Base-by-base conservation (phyloP, 345 rosid species). In the Firmiana major region DNA sequence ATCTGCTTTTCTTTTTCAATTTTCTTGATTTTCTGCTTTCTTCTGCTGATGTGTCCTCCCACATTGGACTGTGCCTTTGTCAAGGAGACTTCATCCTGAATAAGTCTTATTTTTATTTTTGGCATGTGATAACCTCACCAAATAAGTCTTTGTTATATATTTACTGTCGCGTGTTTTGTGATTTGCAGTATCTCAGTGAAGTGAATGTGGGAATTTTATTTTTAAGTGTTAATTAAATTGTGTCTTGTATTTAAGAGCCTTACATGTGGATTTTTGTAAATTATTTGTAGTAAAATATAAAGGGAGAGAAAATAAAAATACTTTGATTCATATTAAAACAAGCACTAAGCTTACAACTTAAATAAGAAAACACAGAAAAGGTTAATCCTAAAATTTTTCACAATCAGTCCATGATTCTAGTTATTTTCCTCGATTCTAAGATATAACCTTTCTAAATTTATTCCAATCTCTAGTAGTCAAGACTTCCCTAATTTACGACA, bases 241-340 rank as follows among this genome's bases (percentile, higher is more conserved):
- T 15, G 64, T 69, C 51, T 31, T 31, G 12, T 60, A 67, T 49
- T 67, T 43, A 60, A 53, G 22, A 21, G 22, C 9, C 9, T 78
- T 51, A 64, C 55, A 58, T 49, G 17, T 73, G 58, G 38, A 31
- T 69, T 57, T 57, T 22, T 71, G 22, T n/a, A 54, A 68, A 65
- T 55, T 77, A 66, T n/a, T n/a, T n/a, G n/a, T n/a, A n/a, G n/a
- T n/a, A n/a, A n/a, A n/a, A n/a, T n/a, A n/a, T n/a, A n/a, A n/a
- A n/a, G n/a, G n/a, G n/a, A n/a, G n/a, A n/a, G n/a, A n/a, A n/a
- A n/a, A n/a, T n/a, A n/a, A n/a, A n/a, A n/a, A n/a, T n/a, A n/a
- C n/a, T n/a, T n/a, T n/a, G n/a, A n/a, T n/a, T n/a, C n/a, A n/a
- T n/a, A n/a, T n/a, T n/a, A n/a, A n/a, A n/a, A n/a, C n/a, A n/a